Percentiles rank a stretch among this genome's conserved stretches.
These are phyloP conservation scores for Guyanaporus albipodus DNA, from an alignment of 768 basidiomycete species.

Conservation along the genomic window DNA sequence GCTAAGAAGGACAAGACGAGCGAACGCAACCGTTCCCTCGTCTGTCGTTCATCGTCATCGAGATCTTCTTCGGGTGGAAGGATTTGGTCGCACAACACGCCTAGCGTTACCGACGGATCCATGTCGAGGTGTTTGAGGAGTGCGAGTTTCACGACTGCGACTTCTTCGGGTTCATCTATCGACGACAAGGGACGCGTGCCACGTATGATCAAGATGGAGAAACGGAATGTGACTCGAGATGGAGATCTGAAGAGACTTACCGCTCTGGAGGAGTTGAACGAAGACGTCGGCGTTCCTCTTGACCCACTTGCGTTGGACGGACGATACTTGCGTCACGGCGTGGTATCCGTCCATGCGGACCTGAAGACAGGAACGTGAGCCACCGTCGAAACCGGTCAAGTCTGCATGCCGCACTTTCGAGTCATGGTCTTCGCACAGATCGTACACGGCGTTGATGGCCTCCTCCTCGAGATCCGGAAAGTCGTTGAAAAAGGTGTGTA, in stretches of 20 bases:
- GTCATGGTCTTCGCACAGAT: slow-evolving; percentile 69
- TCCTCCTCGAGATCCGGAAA: slow-evolving; percentile 71
- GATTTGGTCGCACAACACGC: slow-evolving; percentile 68
- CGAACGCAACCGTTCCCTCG: slow-evolving; percentile 52
- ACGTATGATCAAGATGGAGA: slow-evolving; percentile 18
- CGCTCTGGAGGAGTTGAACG: slow-evolving; percentile 71
- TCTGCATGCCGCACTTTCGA: slow-evolving; percentile 37
- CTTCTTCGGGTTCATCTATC: slow-evolving; percentile 64
- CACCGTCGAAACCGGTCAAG: slow-evolving; percentile 5
- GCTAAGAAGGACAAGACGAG: slow-evolving; percentile 60
- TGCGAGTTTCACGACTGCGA: slow-evolving; percentile 55
- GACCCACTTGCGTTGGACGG: slow-evolving; percentile 52
- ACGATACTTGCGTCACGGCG: slow-evolving; percentile 51
- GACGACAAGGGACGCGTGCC: slow-evolving; percentile 11
- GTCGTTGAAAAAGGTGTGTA: slow-evolving; percentile 57
- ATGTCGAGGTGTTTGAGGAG: slow-evolving; percentile 61
- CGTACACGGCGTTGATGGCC: slow-evolving; percentile 74
- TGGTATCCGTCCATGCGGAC: slow-evolving; percentile 68
- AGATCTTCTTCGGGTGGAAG: slow-evolving; percentile 44
- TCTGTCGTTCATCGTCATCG: slow-evolving; percentile 56
- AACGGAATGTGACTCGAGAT: slow-evolving; percentile 1
- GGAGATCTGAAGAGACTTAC: slow-evolving; percentile 37
- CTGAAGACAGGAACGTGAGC: slow-evolving; percentile 31
- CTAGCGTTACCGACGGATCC: slow-evolving; percentile 55
- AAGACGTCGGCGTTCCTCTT: slow-evolving; percentile 73